Conservation (phyloP, 2,329 filamentous ascomycete species). For the Pyrenochaeta sp. region DNA sequence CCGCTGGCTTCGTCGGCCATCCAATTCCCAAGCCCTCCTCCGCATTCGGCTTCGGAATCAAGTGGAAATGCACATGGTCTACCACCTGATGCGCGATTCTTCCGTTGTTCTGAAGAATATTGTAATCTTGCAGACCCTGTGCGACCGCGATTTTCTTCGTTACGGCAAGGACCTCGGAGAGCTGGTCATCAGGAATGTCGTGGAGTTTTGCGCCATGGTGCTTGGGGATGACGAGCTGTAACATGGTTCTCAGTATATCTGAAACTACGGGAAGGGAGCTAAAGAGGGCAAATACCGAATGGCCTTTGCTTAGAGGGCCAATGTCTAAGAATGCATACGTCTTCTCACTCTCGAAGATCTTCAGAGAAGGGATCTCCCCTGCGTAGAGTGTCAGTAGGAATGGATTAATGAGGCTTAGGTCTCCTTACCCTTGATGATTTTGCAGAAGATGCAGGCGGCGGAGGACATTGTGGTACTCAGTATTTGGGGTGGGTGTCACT, state of each 20-base stretch:
- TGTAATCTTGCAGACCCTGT: conserved; percentile 81
- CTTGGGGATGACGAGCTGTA: conserved; percentile 93
- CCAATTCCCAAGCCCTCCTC: conserved; percentile 77
- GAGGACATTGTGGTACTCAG: conserved; percentile 61
- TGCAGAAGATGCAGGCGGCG: conserved; percentile 92
- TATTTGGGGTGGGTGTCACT: conserved; percentile 22
- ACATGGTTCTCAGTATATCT: not conserved
- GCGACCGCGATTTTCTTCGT: conserved; percentile 87
- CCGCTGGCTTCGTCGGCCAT: conserved; percentile 78
- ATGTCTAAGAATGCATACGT: conserved; percentile 97
- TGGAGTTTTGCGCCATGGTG: conserved; percentile 88
- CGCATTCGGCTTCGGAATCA: conserved; percentile 95
- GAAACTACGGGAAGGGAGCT: not conserved
- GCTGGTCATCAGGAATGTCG: conserved; percentile 89
- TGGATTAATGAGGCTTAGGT: not conserved
- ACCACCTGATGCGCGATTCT: conserved; percentile 89
- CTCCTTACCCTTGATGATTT: conserved; percentile 85
- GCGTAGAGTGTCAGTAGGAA: conserved; percentile 11
- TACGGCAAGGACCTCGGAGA: conserved; percentile 82
- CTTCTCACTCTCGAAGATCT: conserved; percentile 94
- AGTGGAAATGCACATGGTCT: conserved; percentile 94
- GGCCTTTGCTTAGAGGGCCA: conserved; percentile 84
- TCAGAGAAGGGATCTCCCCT: conserved; percentile 97
- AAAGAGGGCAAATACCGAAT: conserved; percentile 69
- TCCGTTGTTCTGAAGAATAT: conserved; percentile 96